These are phyloP conservation scores for Suillus variegatus DNA, from an alignment of 768 basidiomycete genomes.

Conservation along the genomic window DNA sequence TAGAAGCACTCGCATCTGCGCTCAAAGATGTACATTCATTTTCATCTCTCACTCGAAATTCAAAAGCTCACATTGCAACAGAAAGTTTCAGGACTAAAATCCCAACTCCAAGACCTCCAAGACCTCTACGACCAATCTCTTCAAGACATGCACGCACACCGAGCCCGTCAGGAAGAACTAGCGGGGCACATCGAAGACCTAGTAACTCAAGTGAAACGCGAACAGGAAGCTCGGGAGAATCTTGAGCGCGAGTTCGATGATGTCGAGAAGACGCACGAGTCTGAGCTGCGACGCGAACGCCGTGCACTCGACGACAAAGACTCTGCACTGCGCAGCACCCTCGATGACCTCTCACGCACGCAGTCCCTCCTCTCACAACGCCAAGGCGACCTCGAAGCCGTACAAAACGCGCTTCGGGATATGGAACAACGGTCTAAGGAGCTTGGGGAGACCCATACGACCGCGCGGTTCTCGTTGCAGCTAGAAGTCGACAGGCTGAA, in stretches of 20 bases:
- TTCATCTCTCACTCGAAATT: neutral
- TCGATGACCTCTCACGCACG: conserved; percentile 61
- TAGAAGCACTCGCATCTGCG: conserved; percentile 65
- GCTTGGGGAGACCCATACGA: conserved; percentile 82
- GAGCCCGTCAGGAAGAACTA: conserved; percentile 75
- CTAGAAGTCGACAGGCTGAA: conserved; percentile 86
- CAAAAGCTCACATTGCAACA: conserved; percentile 30
- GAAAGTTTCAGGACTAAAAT: conserved; percentile 70
- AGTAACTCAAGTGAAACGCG: conserved; percentile 59
- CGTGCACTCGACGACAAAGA: conserved; percentile 72
- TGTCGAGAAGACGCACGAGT: conserved; percentile 65
- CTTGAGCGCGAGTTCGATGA: conserved; percentile 54
- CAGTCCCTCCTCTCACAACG: conserved; percentile 69
- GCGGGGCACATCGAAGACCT: conserved; percentile 74
- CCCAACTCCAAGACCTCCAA: conserved; percentile 64
- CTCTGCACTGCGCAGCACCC: conserved; percentile 60
- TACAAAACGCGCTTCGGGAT: conserved; percentile 70
- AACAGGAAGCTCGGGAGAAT: conserved; percentile 57
- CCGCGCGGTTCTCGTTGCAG: conserved; percentile 83
- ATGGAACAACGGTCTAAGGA: conserved; percentile 78
- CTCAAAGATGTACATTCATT: conserved; percentile 71
- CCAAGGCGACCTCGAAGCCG: conserved; percentile 70
- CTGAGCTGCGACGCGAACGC: conserved; percentile 56
- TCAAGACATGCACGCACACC: conserved; percentile 66
- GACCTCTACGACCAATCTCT: conserved; percentile 65